Base-by-base conservation (phyloP, 106 monocot genomes). In the Dendrobium catenatum region DNA sequence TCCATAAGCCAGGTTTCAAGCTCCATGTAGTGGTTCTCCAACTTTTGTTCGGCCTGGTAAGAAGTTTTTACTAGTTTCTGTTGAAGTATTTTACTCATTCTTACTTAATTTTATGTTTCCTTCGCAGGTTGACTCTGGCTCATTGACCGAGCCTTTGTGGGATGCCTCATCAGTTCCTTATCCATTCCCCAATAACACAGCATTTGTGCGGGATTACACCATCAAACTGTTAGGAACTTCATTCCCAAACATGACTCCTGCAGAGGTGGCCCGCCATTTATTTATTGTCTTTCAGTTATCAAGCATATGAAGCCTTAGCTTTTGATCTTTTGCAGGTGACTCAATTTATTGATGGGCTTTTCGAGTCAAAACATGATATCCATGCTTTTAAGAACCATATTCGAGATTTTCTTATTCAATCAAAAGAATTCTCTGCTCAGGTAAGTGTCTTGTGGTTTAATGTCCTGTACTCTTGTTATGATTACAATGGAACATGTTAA, bases 1-100 rank as follows among this genome's bases (percentile, higher is more conserved):
- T 99, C 78, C 98, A 99, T 78, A 99, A 99, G 77, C 98, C 98
- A 16, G 98, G 98, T 9, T 99, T 99, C 84, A 99, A 99, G 87
- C 85, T 99, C 15, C 98, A 99, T 89, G 98, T 99, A 70, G 74
- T 83, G 47, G 89, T 99, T 47, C 95, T 99, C 73, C 95, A 99
- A 59, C 93, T 93, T 85, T 86, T 99, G 73, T 99, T 99, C 83
- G 86, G 90, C 78, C 87, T 99, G 88, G 98, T 98, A 88, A 85
- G 58, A 22, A 43, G 55, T 26, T 22, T 73, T 80, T 81, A 4
- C 6, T 24, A 75, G 42, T 22, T 29, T 82, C 29, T 66, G 7
- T 74, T 26, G 48, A 76, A 13, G 9, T 76, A 3, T 42, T 42
- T 15, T 26, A 49, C 13, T 76, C 40, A 16, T 66, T 70, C 4